Evolutionary conservation across 805 yeast species (phyloP).

Genomic region (Priceomyces melissophilus): DNA sequence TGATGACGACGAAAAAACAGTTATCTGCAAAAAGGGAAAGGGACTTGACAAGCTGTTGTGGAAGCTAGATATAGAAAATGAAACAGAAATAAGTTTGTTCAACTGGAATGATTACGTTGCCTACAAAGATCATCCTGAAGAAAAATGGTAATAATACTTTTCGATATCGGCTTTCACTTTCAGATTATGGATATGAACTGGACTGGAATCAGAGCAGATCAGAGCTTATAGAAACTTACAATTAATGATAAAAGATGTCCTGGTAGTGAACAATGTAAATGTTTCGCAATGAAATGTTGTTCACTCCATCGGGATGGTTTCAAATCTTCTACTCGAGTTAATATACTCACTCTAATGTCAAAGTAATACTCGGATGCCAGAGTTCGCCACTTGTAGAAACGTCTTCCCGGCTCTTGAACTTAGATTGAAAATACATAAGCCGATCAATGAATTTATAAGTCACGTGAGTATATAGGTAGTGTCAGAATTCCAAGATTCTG

Average conservation of each 20-base stretch:
- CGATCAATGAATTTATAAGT: neutral
- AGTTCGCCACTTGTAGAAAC: no score
- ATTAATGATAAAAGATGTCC: no score
- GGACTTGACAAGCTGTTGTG: slow-evolving; percentile 23
- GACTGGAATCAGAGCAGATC: no score
- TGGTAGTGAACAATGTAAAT: no score
- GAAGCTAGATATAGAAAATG: slow-evolving; percentile 60
- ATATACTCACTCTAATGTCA: no score
- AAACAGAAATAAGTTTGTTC: slow-evolving; percentile 87
- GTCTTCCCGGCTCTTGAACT: no score
- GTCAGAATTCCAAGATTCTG: slow-evolving; percentile 4
- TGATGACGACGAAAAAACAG: slow-evolving; percentile 69
- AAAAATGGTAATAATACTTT: slow-evolving; percentile 62
- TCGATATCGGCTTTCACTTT: neutral
- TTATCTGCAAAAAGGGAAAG: slow-evolving; percentile 16
- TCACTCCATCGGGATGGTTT: neutral
- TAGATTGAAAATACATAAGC: neutral
- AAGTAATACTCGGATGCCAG: no score
- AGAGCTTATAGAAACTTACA: no score
- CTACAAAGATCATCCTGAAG: slow-evolving; percentile 81
- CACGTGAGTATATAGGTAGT: slow-evolving; percentile 6
- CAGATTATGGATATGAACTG: neutral
- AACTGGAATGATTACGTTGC: slow-evolving; percentile 61
- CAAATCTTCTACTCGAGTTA: neutral
- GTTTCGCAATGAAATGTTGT: neutral